Conservation (phyloP, 768 basidiomycete genomes). For the Cyclocybe aegerita region DNA sequence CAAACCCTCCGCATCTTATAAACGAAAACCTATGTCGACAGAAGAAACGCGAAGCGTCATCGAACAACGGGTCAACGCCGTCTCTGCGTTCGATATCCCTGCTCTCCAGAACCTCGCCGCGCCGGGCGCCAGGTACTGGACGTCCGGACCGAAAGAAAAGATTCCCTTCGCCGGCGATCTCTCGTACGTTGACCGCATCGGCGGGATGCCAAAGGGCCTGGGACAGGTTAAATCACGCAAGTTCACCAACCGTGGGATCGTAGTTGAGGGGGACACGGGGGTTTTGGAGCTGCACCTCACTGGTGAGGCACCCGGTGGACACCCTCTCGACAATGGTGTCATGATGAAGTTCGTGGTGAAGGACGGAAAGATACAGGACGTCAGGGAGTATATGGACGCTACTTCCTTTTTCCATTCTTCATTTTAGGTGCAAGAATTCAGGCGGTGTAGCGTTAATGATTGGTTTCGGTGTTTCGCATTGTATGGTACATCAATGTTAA, state of each 20-base stretch:
- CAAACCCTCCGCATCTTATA: too few species aligned
- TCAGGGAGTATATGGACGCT: slow-evolving; percentile 12
- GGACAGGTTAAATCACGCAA: background rate
- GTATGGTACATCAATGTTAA: too few species aligned
- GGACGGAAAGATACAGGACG: slow-evolving; percentile 9
- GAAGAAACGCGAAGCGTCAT: slow-evolving; percentile 3
- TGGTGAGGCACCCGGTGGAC: background rate
- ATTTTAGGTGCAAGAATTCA: too few species aligned
- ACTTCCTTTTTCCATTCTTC: too few species aligned
- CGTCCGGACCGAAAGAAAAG: slow-evolving; percentile 1
- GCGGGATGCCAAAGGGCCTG: background rate
- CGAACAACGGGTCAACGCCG: slow-evolving; percentile 4
- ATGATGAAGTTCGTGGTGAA: slow-evolving; percentile 5
- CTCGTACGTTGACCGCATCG: background rate
- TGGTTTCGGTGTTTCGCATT: too few species aligned
- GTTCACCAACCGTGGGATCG: background rate
- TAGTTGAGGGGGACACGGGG: slow-evolving; percentile 2
- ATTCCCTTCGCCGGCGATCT: slow-evolving; percentile 6
- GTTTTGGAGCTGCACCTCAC: slow-evolving; percentile 1
- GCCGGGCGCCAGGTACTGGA: slow-evolving; percentile 6
- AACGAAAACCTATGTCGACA: too few species aligned
- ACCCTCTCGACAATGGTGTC: slow-evolving; percentile 4
- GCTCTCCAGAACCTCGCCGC: slow-evolving; percentile 3
- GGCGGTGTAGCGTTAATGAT: too few species aligned
- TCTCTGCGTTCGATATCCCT: slow-evolving; percentile 1